Conservation (phyloP, 2,329 filamentous ascomycete species). For the Coleophoma eucalyptorum region DNA sequence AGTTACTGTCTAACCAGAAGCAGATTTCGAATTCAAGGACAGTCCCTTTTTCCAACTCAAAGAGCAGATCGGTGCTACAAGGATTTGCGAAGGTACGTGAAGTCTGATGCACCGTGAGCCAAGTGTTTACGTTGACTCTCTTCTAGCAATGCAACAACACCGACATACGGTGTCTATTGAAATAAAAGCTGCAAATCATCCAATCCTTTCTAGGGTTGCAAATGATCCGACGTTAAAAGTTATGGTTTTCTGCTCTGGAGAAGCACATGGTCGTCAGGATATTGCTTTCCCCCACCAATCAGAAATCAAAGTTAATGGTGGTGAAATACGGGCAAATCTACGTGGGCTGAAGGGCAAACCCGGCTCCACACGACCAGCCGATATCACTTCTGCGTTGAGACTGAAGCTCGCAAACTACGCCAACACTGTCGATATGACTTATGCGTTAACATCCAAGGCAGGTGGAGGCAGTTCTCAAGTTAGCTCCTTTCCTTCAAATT, state of each 20-base stretch:
- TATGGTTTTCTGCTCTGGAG: conserved; percentile 79
- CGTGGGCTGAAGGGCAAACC: conserved; percentile 95
- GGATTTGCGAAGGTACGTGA: conserved; percentile 68
- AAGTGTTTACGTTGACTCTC: conserved; percentile 9
- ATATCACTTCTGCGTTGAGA: conserved; percentile 76
- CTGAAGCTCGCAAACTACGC: conserved; percentile 63
- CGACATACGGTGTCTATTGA: conserved; percentile 49
- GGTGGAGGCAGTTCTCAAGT: conserved; percentile 27
- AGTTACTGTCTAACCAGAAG: conserved; percentile 7
- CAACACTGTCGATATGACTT: conserved; percentile 83
- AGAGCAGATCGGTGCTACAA: conserved; percentile 58
- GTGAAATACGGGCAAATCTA: conserved; percentile 88
- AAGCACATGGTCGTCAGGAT: conserved; percentile 62
- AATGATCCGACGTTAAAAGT: conserved; percentile 48
- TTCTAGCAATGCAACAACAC: conserved; percentile 26
- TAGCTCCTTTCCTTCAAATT: conserved; percentile 15
- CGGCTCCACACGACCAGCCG: conserved; percentile 88
- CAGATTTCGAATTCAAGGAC: conserved; percentile 56
- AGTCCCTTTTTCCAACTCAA: conserved; percentile 83
- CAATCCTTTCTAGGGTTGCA: conserved; percentile 17
- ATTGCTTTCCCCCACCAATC: conserved; percentile 89
- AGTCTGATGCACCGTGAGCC: background rate
- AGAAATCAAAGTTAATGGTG: conserved; percentile 85
- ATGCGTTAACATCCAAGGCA: conserved; percentile 87
- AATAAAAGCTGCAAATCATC: conserved; percentile 50